phyloP scores from a whole-genome alignment of 2,329 filamentous ascomycete genomes.

The Dryadomyces quercus-mongolicae region DNA sequence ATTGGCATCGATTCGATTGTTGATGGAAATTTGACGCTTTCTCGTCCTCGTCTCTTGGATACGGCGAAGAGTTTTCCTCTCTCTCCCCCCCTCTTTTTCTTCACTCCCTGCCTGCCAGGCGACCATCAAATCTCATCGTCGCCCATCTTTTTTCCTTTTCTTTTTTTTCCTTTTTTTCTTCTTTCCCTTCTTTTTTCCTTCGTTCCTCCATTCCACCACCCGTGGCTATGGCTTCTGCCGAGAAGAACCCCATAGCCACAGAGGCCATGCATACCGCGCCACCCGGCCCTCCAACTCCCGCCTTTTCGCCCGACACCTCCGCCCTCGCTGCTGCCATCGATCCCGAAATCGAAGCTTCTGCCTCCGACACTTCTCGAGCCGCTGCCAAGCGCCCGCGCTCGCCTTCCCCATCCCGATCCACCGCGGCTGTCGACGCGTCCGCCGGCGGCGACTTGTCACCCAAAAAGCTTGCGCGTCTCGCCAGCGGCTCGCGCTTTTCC shows the following conservation, averaged over 20 bases:
- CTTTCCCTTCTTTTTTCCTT: not conserved
- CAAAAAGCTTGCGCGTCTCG: constrained; percentile 40
- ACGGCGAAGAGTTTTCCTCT: not conserved
- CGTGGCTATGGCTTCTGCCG: constrained; percentile 25
- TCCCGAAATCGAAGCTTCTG: constrained; percentile 15
- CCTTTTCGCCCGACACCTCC: not conserved
- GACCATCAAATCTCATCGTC: not conserved
- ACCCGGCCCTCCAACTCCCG: constrained; percentile 13
- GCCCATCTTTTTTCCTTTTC: not conserved
- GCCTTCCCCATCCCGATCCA: constrained; percentile 23
- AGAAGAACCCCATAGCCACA: constrained; percentile 38
- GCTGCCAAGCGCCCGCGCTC: constrained; percentile 27
- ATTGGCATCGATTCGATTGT: not conserved
- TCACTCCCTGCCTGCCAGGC: not conserved
- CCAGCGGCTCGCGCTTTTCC: constrained; percentile 15
- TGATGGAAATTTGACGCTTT: not conserved
- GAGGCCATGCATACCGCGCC: constrained; percentile 31
- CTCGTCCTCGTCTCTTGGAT: not conserved
- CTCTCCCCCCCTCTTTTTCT: not conserved
- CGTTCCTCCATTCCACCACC: not conserved
- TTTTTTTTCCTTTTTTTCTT: not conserved
- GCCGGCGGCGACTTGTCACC: constrained; percentile 32
- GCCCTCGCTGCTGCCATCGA: constrained; percentile 20
- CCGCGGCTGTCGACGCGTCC: constrained; percentile 15
- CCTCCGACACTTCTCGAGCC: constrained; percentile 17